Evolutionary conservation across 2,329 filamentous ascomycete genomes (phyloP).

Genomic region (Sarocladium strictum): DNA sequence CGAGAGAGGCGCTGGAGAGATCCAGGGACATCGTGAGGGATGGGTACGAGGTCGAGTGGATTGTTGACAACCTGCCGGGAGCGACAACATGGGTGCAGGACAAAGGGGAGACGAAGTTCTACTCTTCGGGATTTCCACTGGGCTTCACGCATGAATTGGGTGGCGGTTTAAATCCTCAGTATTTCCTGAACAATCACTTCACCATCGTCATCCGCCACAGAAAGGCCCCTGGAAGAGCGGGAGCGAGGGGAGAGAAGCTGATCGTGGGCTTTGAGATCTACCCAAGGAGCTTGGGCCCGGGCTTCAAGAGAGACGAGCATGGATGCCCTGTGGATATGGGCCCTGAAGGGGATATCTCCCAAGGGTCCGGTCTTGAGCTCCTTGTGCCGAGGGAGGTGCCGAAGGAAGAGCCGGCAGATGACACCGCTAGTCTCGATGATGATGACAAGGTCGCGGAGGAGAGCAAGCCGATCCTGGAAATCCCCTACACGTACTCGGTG

Average conservation of each 20-base stretch:
- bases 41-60: conserved; percentile 88
- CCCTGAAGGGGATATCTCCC: conserved; percentile 53
- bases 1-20: conserved; percentile 57
- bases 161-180: conserved; percentile 53
- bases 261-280: conserved; percentile 89
- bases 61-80: conserved; percentile 84
- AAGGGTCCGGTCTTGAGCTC: conserved; percentile 56
- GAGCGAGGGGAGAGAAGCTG: conserved; percentile 66
- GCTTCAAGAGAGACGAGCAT: conserved; percentile 50
- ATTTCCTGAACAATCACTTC: conserved; percentile 82
- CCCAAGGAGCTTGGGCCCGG: conserved; percentile 69
- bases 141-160: conserved; percentile 56
- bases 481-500: conserved; percentile 85
- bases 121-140: conserved; percentile 83
- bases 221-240: conserved; percentile 61
- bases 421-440: background rate
- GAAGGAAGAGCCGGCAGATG: conserved; percentile 24
- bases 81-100: conserved; percentile 84
- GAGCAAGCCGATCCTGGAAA: conserved; percentile 59
- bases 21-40: conserved; percentile 68
- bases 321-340: conserved; percentile 66
- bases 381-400: conserved; percentile 60
- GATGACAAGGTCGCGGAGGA: conserved; percentile 41
- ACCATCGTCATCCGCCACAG: conserved; percentile 79
- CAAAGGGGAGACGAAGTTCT: conserved; percentile 80